Percentiles rank a stretch among this genome's conserved stretches.
These are phyloP conservation scores for Mycosarcoma mackinlayi DNA, from an alignment of 1,284 basidiomycete genomes.

Conservation along the genomic window DNA sequence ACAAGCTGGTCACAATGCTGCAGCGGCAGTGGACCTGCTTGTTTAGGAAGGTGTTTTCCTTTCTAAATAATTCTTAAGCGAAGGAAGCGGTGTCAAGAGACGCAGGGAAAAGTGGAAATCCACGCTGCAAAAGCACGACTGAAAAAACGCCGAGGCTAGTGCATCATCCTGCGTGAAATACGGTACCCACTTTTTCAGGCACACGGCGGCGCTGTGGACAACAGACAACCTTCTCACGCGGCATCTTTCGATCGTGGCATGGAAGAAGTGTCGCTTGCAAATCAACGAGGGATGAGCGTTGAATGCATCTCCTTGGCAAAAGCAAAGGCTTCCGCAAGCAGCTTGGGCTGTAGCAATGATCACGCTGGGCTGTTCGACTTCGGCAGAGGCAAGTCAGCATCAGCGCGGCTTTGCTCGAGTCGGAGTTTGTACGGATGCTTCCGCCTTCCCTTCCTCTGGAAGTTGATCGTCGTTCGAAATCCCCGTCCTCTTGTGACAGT, in stretches of 20 bases:
- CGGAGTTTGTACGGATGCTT: not conserved
- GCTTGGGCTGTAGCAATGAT: not conserved
- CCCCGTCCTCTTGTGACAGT: conserved; percentile 8
- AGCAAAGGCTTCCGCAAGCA: too few species aligned
- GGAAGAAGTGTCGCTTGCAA: too few species aligned
- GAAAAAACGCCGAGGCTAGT: conserved; percentile 18
- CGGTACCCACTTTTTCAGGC: not conserved
- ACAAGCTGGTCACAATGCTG: not conserved
- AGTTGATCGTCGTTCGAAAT: too few species aligned
- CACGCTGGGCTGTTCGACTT: not conserved
- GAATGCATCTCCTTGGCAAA: too few species aligned
- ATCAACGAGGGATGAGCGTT: too few species aligned
- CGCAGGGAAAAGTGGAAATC: conserved; percentile 13
- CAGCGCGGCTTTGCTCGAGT: too few species aligned
- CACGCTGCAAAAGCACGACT: conserved; percentile 14
- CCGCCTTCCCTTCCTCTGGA: too few species aligned
- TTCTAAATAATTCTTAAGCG: not conserved
- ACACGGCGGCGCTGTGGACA: too few species aligned
- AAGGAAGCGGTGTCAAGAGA: conserved; percentile 5
- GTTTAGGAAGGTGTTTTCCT: conserved; percentile 22
- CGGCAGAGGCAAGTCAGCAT: not conserved
- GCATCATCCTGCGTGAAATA: not conserved
- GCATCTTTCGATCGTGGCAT: too few species aligned
- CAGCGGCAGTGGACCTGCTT: not conserved
- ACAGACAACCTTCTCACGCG: too few species aligned